These are phyloP conservation scores for Moesziomyces parantarcticus DNA, from an alignment of 1,284 basidiomycete species.

Conservation along the genomic window DNA sequence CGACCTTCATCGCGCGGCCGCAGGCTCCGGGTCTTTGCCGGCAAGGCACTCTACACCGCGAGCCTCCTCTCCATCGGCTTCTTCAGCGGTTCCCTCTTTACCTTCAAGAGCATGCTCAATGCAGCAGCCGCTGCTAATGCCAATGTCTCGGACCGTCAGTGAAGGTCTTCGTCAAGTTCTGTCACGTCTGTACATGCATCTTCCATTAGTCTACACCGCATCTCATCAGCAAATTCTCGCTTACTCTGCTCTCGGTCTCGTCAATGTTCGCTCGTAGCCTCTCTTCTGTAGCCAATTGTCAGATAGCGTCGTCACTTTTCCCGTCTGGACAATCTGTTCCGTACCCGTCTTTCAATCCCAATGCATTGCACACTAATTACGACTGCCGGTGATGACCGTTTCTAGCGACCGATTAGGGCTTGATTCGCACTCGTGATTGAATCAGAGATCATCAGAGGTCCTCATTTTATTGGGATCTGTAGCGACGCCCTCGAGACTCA, in stretches of 20 bases:
- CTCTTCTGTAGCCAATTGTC: not conserved
- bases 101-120: slow-evolving; percentile 45
- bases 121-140: slow-evolving; percentile 34
- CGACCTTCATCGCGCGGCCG: slow-evolving; percentile 4
- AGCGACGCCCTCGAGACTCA: slow-evolving; percentile 27
- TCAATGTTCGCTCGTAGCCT: not conserved
- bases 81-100: slow-evolving; percentile 32
- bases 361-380: not conserved
- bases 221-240: not conserved
- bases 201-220: not conserved
- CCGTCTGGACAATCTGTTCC: slow-evolving; percentile 1
- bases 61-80: slow-evolving; percentile 37
- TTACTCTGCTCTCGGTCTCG: not conserved
- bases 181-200: not conserved
- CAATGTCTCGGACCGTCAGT: slow-evolving; percentile 11
- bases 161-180: not conserved
- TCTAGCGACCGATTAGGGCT: too few species aligned
- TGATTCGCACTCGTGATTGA: not conserved
- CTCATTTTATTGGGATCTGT: too few species aligned
- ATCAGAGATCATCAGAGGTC: too few species aligned
- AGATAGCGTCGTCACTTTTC: not conserved
- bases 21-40: slow-evolving; percentile 1
- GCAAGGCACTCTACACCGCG: slow-evolving; percentile 16
- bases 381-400: not conserved
- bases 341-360: not conserved